Conservation (phyloP, 2,329 filamentous ascomycete species). For the Xylaria sp. region DNA sequence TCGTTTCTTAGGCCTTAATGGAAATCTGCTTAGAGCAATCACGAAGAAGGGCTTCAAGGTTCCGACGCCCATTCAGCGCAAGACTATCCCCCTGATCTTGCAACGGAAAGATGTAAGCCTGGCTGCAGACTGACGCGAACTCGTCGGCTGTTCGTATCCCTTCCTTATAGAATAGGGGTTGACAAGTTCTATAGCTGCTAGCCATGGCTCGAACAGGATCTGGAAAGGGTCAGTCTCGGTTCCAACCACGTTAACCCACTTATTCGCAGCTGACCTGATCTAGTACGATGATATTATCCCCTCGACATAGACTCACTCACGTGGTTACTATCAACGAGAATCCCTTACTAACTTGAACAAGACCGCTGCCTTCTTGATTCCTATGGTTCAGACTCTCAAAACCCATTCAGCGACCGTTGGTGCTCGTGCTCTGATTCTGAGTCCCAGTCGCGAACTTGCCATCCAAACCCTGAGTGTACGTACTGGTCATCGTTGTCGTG, state of each 20-base stretch:
- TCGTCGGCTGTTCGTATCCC: not conserved
- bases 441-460: constrained; percentile 88
- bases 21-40: constrained; percentile 82
- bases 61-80: constrained; percentile 94
- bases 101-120: constrained; percentile 65
- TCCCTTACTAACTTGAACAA: constrained; percentile 6
- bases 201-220: constrained; percentile 99
- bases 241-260: not conserved
- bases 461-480: constrained; percentile 51
- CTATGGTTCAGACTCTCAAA: constrained; percentile 93
- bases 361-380: constrained; percentile 95
- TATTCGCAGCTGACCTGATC: not conserved
- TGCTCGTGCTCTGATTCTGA: constrained; percentile 79
- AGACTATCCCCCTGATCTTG: constrained; percentile 87
- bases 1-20: constrained; percentile 57
- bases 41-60: constrained; percentile 91
- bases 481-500: not conserved
- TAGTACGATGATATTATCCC: constrained; percentile 4
- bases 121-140: not conserved
- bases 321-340: not conserved
- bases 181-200: constrained; percentile 76
- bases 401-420: constrained; percentile 83
- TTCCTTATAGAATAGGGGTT: constrained; percentile 45
- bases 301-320: not conserved
- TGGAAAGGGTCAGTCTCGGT: constrained; percentile 54